A percentile compares a stretch with the other conserved stretches of the same genome.
phyloP scores from a whole-genome alignment of 305 asterid genomes.

The Stenogyne calaminthoides region DNA sequence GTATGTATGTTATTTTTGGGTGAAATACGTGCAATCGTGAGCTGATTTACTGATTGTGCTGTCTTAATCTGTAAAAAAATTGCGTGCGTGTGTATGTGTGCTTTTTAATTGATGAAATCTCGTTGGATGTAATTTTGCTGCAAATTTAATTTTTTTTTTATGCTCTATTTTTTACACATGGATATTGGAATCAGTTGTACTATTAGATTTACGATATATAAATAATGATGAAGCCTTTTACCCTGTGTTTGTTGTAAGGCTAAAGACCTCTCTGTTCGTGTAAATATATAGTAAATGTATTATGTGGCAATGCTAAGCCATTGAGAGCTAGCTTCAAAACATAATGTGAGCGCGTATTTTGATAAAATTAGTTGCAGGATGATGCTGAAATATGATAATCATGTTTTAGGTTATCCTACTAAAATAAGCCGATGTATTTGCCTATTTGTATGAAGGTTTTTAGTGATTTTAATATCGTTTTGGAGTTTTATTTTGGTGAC shows the following conservation, averaged over 20 bases:
- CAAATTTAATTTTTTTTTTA: not conserved
- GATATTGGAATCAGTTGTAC: not conserved
- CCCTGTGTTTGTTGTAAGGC: not conserved
- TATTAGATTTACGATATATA: not conserved
- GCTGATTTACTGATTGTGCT: not conserved
- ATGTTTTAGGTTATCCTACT: not conserved
- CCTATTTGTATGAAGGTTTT: not conserved
- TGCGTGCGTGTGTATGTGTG: not conserved
- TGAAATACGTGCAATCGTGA: not conserved
- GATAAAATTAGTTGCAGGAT: not conserved
- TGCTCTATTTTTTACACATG: not conserved
- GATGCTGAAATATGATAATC: not conserved
- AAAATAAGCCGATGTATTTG: not conserved
- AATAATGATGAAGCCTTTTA: not conserved
- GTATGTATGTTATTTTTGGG: slow-evolving; percentile 2
- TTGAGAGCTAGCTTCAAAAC: not conserved
- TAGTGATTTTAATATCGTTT: slow-evolving; percentile 1
- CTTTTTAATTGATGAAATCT: not conserved
- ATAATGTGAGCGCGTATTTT: not conserved
- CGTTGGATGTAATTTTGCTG: not conserved
- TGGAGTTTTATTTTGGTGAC: not conserved
- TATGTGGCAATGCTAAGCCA: not conserved
- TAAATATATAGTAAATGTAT: too few species aligned
- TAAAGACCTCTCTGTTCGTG: not conserved
- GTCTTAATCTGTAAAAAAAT: not conserved